phyloP scores from a whole-genome alignment of 1,284 basidiomycete genomes.

The Naganishia sp. region DNA sequence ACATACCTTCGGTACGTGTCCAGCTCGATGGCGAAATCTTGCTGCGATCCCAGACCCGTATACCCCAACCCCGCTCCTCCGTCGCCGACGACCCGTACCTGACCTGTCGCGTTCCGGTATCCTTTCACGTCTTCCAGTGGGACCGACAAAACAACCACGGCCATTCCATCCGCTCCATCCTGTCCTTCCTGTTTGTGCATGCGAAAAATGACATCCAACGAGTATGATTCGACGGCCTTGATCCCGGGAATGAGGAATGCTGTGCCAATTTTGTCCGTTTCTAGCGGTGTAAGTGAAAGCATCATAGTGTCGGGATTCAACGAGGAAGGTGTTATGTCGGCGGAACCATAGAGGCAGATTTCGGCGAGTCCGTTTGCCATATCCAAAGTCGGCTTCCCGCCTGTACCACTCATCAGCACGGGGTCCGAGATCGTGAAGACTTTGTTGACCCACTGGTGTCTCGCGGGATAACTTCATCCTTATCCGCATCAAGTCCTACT shows the following conservation, averaged over 20 bases:
- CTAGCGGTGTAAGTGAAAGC: conserved; percentile 29
- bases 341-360: conserved; percentile 6
- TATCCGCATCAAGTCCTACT: conserved; percentile 37
- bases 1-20: conserved; percentile 42
- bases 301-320: not conserved
- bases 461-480: not conserved
- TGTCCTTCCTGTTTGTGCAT: conserved; percentile 35
- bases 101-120: not conserved
- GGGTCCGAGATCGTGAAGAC: not conserved
- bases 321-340: conserved; percentile 6
- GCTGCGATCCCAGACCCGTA: conserved; percentile 40
- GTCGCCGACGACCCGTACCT: conserved; percentile 36
- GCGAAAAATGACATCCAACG: conserved; percentile 38
- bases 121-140: conserved; percentile 11
- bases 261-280: conserved; percentile 38
- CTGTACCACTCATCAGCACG: not conserved
- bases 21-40: conserved; percentile 47
- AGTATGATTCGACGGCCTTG: conserved; percentile 31
- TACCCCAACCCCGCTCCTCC: conserved; percentile 49
- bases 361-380: conserved; percentile 9
- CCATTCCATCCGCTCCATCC: conserved; percentile 37
- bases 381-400: not conserved
- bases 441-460: not conserved
- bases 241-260: conserved; percentile 37
- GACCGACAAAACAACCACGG: conserved; percentile 14